phyloP scores from a whole-genome alignment of 345 rosid species.

The Populus tremula region DNA sequence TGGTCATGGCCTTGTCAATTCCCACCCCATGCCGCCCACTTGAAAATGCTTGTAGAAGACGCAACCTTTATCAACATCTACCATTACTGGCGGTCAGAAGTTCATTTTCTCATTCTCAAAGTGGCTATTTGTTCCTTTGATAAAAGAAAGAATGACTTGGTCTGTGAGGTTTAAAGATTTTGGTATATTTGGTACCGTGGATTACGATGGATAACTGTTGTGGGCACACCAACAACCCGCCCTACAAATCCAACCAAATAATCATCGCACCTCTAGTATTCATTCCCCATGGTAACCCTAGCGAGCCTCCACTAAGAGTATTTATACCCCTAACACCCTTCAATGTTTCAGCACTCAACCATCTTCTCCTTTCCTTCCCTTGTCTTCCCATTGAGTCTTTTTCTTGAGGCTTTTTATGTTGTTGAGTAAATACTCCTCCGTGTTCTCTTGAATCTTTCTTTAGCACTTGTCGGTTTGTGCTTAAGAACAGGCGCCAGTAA shows the following conservation, averaged over 20 bases:
- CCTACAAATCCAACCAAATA: slow-evolving; percentile 32
- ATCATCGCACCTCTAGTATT: slow-evolving; percentile 23
- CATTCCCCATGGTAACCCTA: slow-evolving; percentile 11
- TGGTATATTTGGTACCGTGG: slow-evolving; percentile 43
- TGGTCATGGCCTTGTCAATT: slow-evolving; percentile 32
- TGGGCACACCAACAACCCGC: slow-evolving; percentile 21
- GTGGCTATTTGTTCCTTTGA: slow-evolving; percentile 19
- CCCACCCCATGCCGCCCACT: slow-evolving; percentile 19
- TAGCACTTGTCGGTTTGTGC: slow-evolving; percentile 3
- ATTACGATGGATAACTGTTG: slow-evolving; percentile 61
- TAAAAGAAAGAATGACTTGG: slow-evolving; percentile 15
- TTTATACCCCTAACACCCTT: slow-evolving; percentile 29
- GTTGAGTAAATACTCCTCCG: not conserved
- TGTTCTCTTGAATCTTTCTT: not conserved
- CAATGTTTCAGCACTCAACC: not conserved
- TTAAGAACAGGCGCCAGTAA: not conserved
- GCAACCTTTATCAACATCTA: slow-evolving; percentile 27
- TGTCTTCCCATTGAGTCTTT: not conserved
- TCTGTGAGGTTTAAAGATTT: slow-evolving; percentile 37
- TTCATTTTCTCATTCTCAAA: slow-evolving; percentile 8
- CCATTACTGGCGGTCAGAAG: slow-evolving; percentile 16
- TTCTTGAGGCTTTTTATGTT: not conserved
- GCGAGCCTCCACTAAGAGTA: slow-evolving; percentile 20
- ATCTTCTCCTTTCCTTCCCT: not conserved
- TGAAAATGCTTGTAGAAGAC: slow-evolving; percentile 38